A percentile compares a stretch with the other conserved stretches of the same genome.
Evolutionary conservation across 2,329 filamentous ascomycete species (phyloP).

Genomic region (Penicillium freii): DNA sequence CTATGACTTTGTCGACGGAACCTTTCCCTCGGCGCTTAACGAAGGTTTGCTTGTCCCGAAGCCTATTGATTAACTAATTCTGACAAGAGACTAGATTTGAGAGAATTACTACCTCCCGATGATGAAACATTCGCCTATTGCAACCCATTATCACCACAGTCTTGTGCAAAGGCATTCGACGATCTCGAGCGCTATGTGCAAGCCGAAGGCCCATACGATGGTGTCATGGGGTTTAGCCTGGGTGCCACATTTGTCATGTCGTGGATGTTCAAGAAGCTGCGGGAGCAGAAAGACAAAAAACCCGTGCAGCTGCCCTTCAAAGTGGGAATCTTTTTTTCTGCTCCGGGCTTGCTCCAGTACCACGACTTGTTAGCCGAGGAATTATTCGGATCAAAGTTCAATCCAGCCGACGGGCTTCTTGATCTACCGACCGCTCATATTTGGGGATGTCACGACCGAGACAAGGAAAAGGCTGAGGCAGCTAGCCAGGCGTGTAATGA

Average conservation of each 20-base stretch:
- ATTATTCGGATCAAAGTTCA: background rate
- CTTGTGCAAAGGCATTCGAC: background rate
- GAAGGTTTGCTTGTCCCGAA: conserved; percentile 5
- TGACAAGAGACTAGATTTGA: background rate
- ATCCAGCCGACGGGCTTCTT: background rate
- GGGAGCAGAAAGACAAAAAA: conserved; percentile 1
- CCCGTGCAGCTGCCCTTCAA: conserved; percentile 19
- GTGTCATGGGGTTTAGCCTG: conserved; percentile 29
- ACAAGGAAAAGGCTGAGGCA: background rate
- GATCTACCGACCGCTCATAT: conserved; percentile 20
- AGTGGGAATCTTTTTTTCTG: conserved; percentile 26
- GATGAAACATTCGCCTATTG: conserved; percentile 1
- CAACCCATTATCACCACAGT: background rate
- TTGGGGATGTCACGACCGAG: conserved; percentile 12
- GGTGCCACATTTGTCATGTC: conserved; percentile 23
- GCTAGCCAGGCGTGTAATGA: conserved; percentile 9
- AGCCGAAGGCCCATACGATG: conserved; percentile 30
- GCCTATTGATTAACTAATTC: no score
- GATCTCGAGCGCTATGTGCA: conserved; percentile 19
- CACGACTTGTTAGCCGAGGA: background rate
- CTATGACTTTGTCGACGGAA: conserved; percentile 26
- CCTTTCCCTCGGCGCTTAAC: conserved; percentile 13
- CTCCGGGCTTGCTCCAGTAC: conserved; percentile 4
- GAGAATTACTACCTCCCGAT: background rate
- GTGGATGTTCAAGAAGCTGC: conserved; percentile 13